phyloP scores from a whole-genome alignment of 2,329 filamentous ascomycete genomes.

The Cordyceps javanica region DNA sequence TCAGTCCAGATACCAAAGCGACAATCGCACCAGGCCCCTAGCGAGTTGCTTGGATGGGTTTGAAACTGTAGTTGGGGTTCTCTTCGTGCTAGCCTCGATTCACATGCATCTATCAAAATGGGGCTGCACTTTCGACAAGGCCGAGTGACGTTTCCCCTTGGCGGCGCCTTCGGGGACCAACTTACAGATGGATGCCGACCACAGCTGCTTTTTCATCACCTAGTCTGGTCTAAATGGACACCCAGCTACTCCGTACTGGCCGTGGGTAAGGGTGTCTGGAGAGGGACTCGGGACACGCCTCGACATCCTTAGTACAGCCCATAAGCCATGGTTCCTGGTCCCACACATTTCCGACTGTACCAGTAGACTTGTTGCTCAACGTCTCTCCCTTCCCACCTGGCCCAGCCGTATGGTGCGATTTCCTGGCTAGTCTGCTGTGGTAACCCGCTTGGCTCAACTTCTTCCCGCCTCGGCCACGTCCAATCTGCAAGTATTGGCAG shows the following conservation, averaged over 20 bases:
- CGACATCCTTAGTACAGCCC: background rate
- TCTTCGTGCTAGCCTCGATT: constrained; percentile 2
- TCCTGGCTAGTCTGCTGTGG: background rate
- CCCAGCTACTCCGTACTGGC: background rate
- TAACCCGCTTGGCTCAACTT: constrained; percentile 8
- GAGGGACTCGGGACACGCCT: constrained; percentile 1
- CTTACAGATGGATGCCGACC: background rate
- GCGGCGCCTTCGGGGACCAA: background rate
- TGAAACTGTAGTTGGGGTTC: background rate
- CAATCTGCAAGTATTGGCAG: constrained; percentile 4
- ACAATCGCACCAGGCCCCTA: background rate
- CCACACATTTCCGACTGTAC: constrained; percentile 10
- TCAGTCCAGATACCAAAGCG: constrained; percentile 7
- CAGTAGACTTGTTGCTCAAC: constrained; percentile 8
- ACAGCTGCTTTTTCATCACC: background rate
- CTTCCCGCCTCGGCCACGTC: constrained; percentile 6
- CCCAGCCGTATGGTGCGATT: constrained; percentile 9
- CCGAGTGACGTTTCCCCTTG: background rate
- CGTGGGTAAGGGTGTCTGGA: constrained; percentile 11
- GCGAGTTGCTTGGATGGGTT: background rate
- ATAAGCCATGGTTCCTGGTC: constrained; percentile 10
- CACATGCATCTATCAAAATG: background rate
- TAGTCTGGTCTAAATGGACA: background rate
- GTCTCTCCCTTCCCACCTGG: constrained; percentile 7
- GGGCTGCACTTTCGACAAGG: background rate